These are phyloP conservation scores for Mariannaea sp. DNA, from an alignment of 2,329 filamentous ascomycete genomes.

Conservation along the genomic window DNA sequence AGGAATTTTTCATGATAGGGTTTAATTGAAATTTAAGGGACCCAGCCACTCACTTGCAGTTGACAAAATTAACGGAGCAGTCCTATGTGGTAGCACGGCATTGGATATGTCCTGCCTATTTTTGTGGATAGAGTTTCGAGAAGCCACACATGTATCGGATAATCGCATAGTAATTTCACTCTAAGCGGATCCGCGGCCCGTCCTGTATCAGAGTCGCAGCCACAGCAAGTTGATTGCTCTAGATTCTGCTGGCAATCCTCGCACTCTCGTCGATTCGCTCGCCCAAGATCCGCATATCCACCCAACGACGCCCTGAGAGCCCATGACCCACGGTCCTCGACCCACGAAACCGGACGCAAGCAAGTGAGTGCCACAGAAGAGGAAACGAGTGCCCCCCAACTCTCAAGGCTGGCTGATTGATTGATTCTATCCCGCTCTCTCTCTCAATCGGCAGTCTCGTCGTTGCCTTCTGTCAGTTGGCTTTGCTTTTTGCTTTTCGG, in stretches of 20 bases:
- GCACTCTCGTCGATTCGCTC: slow-evolving; percentile 13
- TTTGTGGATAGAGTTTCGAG: slow-evolving; percentile 3
- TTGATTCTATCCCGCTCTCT: slow-evolving; percentile 7
- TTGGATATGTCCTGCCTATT: slow-evolving; percentile 5
- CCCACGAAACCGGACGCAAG: slow-evolving; percentile 20
- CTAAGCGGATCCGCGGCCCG: slow-evolving; percentile 14
- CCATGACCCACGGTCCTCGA: slow-evolving; percentile 12
- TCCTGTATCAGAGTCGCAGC: slow-evolving; percentile 17
- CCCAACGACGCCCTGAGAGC: slow-evolving; percentile 13
- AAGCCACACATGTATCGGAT: slow-evolving; percentile 7
- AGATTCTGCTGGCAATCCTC: slow-evolving; percentile 18
- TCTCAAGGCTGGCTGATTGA: slow-evolving; percentile 5
- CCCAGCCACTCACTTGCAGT: slow-evolving; percentile 16
- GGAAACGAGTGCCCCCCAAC: slow-evolving; percentile 7
- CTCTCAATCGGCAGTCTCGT: background rate
- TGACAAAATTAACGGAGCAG: background rate
- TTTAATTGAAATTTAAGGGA: background rate
- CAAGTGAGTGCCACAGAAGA: slow-evolving; percentile 4
- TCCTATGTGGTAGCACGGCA: background rate
- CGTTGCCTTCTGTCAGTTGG: background rate
- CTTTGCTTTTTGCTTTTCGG: background rate
- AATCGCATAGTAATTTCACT: slow-evolving; percentile 7
- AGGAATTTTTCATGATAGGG: slow-evolving; percentile 1
- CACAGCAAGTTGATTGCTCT: slow-evolving; percentile 4
- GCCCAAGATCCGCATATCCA: slow-evolving; percentile 22